Base-by-base conservation (phyloP, 2,329 filamentous ascomycete species). In the Fusarium sambucinum region DNA sequence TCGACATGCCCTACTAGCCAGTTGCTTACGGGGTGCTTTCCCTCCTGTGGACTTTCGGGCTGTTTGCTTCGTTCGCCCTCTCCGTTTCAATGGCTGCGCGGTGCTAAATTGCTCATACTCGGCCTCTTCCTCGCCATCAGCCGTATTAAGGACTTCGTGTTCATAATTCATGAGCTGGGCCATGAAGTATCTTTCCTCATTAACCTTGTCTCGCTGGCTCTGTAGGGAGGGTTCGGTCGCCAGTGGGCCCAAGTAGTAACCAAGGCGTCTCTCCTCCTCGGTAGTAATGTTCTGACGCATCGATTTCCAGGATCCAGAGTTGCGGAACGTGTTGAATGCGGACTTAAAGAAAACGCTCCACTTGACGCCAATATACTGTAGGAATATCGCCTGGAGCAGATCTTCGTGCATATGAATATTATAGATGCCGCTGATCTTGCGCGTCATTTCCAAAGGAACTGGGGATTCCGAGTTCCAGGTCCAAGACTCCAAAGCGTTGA, bases 321-420 rank as follows among this genome's bases (percentile, higher is more conserved):
- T 63, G 37, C 77, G 78, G 53, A 79, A 76, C 0, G 33, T 32
- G 7, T 45, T 64, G 40, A 86, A 80, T 0, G 69, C 73, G 0
- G 53, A 14, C 50, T 83, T 85, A 51, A 86, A 70, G 35, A 79
- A 79, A 1, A 81, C 78, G 3, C 82, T 83, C 80, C 82, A 84
- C 30, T 78, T 81, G 16, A 82, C 75, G 3, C 84, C 84, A 27
- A 86, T 77, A 53, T 81, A 83, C 45, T 86, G 82, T 0, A 86
- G 73, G n/a, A 86, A 80, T 2, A 86, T 79, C 1, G 83, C 82
- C 54, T 86, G 82, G 2, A 85, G 78, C 1, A 85, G 77, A 32
- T 86, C 84, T 63, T 86, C 83, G 35, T 86, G 81, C 81, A 85
- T 85, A 59, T 80, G 79, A n/a, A 85, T 77, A 38, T 82, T 80